Evolutionary conservation across 495 filamentous ascomycete genomes (phyloP).

Genomic region (Hypomontagnella monticulosa): DNA sequence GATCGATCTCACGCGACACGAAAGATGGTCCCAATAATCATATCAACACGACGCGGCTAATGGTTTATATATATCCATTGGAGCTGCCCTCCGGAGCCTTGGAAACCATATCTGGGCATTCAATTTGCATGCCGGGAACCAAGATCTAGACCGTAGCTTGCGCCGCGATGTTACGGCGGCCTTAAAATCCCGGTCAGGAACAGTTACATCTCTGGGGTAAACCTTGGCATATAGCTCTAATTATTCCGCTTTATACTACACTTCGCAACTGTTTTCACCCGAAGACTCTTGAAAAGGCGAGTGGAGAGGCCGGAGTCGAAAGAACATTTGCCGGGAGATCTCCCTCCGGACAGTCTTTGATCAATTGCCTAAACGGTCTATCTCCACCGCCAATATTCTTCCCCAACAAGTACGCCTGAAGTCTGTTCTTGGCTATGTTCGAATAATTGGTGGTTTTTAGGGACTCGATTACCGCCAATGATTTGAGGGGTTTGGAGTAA

Average conservation of each 20-base stretch:
- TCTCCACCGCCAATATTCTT: background rate
- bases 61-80: slow-evolving; percentile 8
- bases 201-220: slow-evolving; percentile 16
- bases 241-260: slow-evolving; percentile 19
- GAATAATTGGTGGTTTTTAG: slow-evolving; percentile 32
- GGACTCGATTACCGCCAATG: slow-evolving; percentile 28
- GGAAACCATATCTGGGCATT: background rate
- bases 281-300: background rate
- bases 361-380: slow-evolving; percentile 34
- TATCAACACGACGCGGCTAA: slow-evolving; percentile 9
- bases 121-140: background rate
- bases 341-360: slow-evolving; percentile 23
- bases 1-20: slow-evolving; percentile 10
- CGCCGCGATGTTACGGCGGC: slow-evolving; percentile 14
- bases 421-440: background rate
- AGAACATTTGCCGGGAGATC: slow-evolving; percentile 23
- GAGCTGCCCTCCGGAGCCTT: background rate
- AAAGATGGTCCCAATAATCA: background rate
- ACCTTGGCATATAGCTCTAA: background rate
- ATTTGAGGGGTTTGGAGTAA: background rate
- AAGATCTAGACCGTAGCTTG: slow-evolving; percentile 20
- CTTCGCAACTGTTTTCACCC: slow-evolving; percentile 1
- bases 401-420: slow-evolving; percentile 3
- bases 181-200: slow-evolving; percentile 6
- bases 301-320: slow-evolving; percentile 2